These are phyloP conservation scores for Paspalum notatum DNA, from an alignment of 176 grass and related monocot species.

Conservation along the genomic window DNA sequence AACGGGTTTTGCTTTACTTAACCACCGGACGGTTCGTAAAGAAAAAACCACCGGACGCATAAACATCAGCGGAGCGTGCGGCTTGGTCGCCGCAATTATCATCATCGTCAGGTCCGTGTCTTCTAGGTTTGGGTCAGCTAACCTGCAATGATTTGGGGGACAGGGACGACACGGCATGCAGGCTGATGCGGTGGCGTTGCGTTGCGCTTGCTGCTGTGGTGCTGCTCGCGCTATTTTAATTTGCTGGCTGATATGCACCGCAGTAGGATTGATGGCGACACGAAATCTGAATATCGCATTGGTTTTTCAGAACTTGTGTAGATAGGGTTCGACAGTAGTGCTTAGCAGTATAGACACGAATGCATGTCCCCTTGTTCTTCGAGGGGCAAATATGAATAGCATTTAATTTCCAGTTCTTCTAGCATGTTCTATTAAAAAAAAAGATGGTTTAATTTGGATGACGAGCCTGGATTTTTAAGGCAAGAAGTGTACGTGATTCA, in stretches of 20 bases:
- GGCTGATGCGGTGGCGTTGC: too few species aligned
- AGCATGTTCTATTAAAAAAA: too few species aligned
- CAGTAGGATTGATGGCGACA: constrained; percentile 32
- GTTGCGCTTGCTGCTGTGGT: too few species aligned
- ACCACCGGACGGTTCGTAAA: constrained; percentile 2
- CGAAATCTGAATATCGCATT: background rate
- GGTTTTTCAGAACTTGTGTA: background rate
- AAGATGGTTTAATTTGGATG: too few species aligned
- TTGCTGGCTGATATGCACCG: constrained; percentile 11
- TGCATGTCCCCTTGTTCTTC: too few species aligned
- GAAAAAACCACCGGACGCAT: background rate
- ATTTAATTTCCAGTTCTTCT: too few species aligned
- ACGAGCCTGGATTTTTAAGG: too few species aligned
- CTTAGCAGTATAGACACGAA: too few species aligned
- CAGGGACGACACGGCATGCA: constrained; percentile 42
- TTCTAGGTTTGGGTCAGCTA: background rate
- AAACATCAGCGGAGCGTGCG: constrained; percentile 40
- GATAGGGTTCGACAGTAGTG: too few species aligned
- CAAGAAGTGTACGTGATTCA: too few species aligned
- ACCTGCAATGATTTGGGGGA: constrained; percentile 50
- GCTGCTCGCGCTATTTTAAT: constrained; percentile 41
- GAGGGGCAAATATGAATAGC: too few species aligned
- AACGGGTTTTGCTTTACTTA: constrained; percentile 28
- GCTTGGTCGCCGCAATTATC: constrained; percentile 21
- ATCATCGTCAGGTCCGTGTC: constrained; percentile 27